These are phyloP conservation scores for Logfia minima DNA, from an alignment of 129 eudicot genomes.

Conservation along the genomic window DNA sequence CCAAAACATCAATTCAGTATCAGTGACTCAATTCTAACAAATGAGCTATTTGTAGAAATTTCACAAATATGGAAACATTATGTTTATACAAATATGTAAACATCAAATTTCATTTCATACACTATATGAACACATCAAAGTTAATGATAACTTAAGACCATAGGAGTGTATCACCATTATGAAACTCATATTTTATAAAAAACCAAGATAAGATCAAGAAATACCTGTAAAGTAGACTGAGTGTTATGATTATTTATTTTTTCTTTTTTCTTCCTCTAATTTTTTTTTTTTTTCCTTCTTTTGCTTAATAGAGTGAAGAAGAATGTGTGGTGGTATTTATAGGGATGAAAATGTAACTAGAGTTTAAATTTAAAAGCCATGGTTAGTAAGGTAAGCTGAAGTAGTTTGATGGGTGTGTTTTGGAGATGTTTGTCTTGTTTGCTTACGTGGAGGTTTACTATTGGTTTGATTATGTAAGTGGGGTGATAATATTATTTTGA, in stretches of 20 bases:
- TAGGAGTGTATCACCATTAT: not conserved
- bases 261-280: too few relatives aligned
- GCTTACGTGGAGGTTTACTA: conserved; percentile 20
- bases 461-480: conserved; percentile 16
- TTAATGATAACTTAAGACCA: too few relatives aligned
- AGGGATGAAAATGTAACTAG: conserved; percentile 6
- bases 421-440: not conserved
- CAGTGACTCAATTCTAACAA: conserved; percentile 6
- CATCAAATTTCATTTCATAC: too few relatives aligned
- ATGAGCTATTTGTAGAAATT: not conserved
- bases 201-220: not conserved
- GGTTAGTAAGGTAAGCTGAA: conserved; percentile 14
- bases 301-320: conserved; percentile 11
- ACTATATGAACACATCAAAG: too few relatives aligned
- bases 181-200: too few relatives aligned
- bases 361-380: not conserved
- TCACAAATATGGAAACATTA: not conserved
- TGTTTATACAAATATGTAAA: not conserved
- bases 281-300: too few relatives aligned
- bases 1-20: not conserved
- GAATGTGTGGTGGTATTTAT: not conserved
- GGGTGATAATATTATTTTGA: not conserved
- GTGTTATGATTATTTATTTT: too few relatives aligned
- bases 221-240: not conserved
- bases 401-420: not conserved